These are phyloP conservation scores for Dipteronia dyeriana DNA, from an alignment of 345 rosid species.

Conservation along the genomic window DNA sequence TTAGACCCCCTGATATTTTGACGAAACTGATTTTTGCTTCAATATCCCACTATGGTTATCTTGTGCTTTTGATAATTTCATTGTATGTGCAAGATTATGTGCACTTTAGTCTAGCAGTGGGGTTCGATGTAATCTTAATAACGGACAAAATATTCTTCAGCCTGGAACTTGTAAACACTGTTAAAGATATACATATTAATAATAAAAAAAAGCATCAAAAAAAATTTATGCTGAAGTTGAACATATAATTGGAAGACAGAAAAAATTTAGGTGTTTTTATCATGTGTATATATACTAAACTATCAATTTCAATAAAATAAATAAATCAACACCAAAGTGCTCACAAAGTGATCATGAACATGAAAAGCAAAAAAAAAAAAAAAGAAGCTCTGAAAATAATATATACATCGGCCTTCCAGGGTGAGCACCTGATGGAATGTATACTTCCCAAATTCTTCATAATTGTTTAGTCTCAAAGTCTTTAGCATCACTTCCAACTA, in stretches of 20 bases:
- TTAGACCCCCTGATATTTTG: too few relatives aligned
- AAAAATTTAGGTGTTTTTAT: not conserved
- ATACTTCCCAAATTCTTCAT: constrained; percentile 11
- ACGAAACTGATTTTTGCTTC: too few relatives aligned
- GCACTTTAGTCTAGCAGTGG: too few relatives aligned
- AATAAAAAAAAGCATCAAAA: not conserved
- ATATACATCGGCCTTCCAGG: constrained; percentile 17
- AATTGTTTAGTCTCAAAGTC: not conserved
- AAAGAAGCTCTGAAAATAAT: not conserved
- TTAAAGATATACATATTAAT: too few relatives aligned
- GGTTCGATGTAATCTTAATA: too few relatives aligned
- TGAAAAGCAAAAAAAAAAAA: not conserved
- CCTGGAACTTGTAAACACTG: too few relatives aligned
- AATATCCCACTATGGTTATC: not conserved
- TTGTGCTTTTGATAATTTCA: not conserved
- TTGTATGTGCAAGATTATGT: too few relatives aligned
- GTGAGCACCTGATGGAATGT: constrained; percentile 23
- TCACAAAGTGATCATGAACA: constrained; percentile 2
- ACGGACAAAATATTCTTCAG: too few relatives aligned
- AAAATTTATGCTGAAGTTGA: not conserved
- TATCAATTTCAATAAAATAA: not conserved
- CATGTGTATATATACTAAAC: not conserved
- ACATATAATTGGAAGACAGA: not conserved
- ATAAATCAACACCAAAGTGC: constrained; percentile 1
- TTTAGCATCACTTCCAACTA: not conserved